Percentiles rank a stretch among this genome's conserved stretches.
Conservation (phyloP, 345 rosid species). For the Citrus australasica region DNA sequence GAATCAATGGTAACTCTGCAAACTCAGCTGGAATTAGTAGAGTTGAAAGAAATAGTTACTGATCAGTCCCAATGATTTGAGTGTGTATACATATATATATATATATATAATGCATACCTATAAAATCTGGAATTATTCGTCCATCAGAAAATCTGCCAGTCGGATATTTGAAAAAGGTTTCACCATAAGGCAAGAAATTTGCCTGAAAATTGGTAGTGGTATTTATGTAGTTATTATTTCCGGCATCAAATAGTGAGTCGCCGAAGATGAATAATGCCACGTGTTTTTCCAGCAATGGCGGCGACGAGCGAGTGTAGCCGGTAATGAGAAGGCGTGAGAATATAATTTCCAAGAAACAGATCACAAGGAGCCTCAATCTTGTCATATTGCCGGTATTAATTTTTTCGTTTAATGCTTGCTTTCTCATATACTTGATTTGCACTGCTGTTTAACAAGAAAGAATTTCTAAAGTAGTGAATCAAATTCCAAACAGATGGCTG, state of each 20-base stretch:
- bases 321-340: not conserved
- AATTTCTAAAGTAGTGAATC: not conserved
- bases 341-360: not conserved
- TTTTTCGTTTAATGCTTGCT: not conserved
- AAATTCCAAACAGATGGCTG: not conserved
- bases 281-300: not conserved
- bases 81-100: not conserved
- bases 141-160: slow-evolving; percentile 10
- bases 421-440: not conserved
- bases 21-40: slow-evolving; percentile 12
- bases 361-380: not conserved
- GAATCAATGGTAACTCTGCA: slow-evolving; percentile 10
- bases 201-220: not conserved
- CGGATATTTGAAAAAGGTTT: slow-evolving; percentile 2
- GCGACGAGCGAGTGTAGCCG: not conserved
- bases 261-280: slow-evolving; percentile 29
- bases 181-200: not conserved
- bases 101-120: slow-evolving; percentile 1
- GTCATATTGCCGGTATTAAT: not conserved
- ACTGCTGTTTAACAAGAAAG: not conserved
- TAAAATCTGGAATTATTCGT: not conserved
- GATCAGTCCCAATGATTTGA: not conserved
- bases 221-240: slow-evolving; percentile 32
- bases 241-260: slow-evolving; percentile 34
- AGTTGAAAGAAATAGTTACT: not conserved